Percentiles rank a stretch among this genome's conserved stretches.
phyloP scores from a whole-genome alignment of 345 rosid genomes.

The Salix dunnii region DNA sequence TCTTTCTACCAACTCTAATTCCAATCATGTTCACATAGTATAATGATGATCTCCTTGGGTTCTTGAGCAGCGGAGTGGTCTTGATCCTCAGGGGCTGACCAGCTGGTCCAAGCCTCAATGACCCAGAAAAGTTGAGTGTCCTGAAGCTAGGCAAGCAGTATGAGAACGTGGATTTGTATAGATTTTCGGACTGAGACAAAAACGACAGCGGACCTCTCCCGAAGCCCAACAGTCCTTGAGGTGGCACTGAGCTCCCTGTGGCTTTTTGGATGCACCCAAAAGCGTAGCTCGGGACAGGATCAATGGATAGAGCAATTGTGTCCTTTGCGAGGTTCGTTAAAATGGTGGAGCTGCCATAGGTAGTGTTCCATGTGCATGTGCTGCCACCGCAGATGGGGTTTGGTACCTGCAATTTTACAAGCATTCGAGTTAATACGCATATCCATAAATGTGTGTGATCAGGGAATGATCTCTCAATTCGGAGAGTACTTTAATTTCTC shows the following conservation, averaged over 20 bases:
- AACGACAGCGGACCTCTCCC: conserved; percentile 87
- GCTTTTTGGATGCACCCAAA: conserved; percentile 76
- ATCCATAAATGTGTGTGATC: not conserved
- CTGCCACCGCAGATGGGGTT: conserved; percentile 59
- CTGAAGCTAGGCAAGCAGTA: conserved; percentile 84
- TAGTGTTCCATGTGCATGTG: conserved; percentile 72
- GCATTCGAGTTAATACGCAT: not conserved
- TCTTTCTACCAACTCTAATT: conserved; percentile 64
- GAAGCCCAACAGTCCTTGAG: conserved; percentile 82
- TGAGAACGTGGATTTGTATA: conserved; percentile 76
- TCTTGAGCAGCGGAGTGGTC: conserved; percentile 73
- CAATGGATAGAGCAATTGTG: conserved; percentile 52
- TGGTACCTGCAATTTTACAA: conserved; percentile 43
- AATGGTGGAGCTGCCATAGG: conserved; percentile 71
- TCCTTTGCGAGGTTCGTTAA: conserved; percentile 71
- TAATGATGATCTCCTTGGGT: conserved; percentile 77
- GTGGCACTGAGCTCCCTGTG: conserved; percentile 67
- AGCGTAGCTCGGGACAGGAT: conserved; percentile 57
- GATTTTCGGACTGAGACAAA: conserved; percentile 64
- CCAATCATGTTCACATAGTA: conserved; percentile 76
- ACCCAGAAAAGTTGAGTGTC: conserved; percentile 74
- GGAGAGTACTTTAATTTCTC: not conserved
- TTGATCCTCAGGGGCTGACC: conserved; percentile 73
- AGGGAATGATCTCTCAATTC: not conserved
- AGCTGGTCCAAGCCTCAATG: conserved; percentile 73